Evolutionary conservation across 768 basidiomycete genomes (phyloP).

Genomic region (Mycena galopus): DNA sequence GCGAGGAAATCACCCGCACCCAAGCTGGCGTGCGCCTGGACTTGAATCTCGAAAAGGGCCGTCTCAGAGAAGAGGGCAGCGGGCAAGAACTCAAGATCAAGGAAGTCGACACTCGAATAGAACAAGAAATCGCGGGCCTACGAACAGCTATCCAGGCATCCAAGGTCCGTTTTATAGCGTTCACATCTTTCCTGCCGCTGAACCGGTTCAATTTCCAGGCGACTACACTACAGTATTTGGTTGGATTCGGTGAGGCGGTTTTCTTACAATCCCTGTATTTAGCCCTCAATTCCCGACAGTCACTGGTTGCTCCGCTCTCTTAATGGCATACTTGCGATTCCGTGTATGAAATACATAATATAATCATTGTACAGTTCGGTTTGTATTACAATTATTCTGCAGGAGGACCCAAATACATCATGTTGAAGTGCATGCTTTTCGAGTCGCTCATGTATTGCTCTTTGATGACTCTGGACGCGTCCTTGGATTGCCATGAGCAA

Average conservation of each 20-base stretch:
- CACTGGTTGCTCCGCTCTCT: conserved; percentile 86
- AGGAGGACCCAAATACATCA: conserved; percentile 68
- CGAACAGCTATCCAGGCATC: conserved; percentile 88
- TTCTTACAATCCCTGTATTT: not conserved
- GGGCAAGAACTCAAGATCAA: conserved; percentile 96
- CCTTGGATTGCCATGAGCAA: conserved; percentile 52
- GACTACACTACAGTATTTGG: conserved; percentile 88
- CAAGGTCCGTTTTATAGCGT: conserved; percentile 65
- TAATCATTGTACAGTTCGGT: conserved; percentile 16
- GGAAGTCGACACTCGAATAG: conserved; percentile 97
- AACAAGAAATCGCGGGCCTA: conserved; percentile 92
- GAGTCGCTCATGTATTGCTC: conserved; percentile 68
- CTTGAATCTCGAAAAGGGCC: conserved; percentile 95
- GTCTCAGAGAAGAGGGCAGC: conserved; percentile 93
- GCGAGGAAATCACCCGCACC: conserved; percentile 92
- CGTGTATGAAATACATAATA: conserved; percentile 51
- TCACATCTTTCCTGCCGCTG: not conserved
- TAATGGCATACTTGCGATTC: conserved; percentile 92
- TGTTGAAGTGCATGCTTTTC: conserved; percentile 71
- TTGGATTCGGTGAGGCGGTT: conserved; percentile 77
- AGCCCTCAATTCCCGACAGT: conserved; percentile 58
- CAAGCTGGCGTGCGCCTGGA: conserved; percentile 95
- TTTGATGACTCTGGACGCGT: conserved; percentile 74
- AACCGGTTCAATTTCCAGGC: conserved; percentile 58
- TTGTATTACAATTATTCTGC: not conserved